Evolutionary conservation across 1,284 basidiomycete genomes (phyloP).

Genomic region (Boletellus dicymbophilus): DNA sequence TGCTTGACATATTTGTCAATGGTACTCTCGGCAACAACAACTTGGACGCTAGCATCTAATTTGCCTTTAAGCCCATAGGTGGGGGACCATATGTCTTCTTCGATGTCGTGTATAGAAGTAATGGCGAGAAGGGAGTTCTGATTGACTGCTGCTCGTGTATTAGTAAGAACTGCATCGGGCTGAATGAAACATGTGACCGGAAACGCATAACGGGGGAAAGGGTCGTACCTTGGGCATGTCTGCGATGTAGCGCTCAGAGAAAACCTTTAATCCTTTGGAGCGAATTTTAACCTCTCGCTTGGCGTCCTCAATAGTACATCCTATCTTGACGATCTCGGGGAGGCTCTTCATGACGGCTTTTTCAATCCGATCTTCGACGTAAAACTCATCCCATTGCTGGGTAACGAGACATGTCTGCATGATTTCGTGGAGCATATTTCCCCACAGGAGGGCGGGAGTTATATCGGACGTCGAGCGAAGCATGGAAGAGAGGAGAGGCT

Average conservation of each 20-base stretch:
- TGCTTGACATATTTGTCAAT: slow-evolving; percentile 19
- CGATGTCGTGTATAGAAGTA: slow-evolving; percentile 77
- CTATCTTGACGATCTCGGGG: slow-evolving; percentile 62
- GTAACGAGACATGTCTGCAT: slow-evolving; percentile 76
- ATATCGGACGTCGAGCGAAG: slow-evolving; percentile 59
- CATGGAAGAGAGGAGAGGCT: slow-evolving; percentile 71
- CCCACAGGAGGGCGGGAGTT: slow-evolving; percentile 79
- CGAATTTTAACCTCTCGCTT: slow-evolving; percentile 60
- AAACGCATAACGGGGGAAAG: background rate
- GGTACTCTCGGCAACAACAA: slow-evolving; percentile 52
- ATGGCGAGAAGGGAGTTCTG: slow-evolving; percentile 68
- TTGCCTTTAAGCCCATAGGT: slow-evolving; percentile 96
- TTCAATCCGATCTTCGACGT: slow-evolving; percentile 58
- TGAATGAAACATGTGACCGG: slow-evolving; percentile 28
- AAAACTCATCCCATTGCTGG: slow-evolving; percentile 59
- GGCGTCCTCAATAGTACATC: slow-evolving; percentile 62
- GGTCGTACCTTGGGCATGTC: slow-evolving; percentile 56
- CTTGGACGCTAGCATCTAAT: slow-evolving; percentile 88
- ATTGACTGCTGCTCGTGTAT: slow-evolving; percentile 56
- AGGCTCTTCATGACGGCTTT: slow-evolving; percentile 53
- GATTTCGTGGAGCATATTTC: slow-evolving; percentile 88
- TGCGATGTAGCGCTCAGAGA: slow-evolving; percentile 65
- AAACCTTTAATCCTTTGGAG: slow-evolving; percentile 64
- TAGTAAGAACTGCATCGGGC: slow-evolving; percentile 63
- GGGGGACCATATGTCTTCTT: slow-evolving; percentile 98